These are phyloP conservation scores for Pestalotiopsis sp. DNA, from an alignment of 2,329 filamentous ascomycete genomes.

Conservation along the genomic window DNA sequence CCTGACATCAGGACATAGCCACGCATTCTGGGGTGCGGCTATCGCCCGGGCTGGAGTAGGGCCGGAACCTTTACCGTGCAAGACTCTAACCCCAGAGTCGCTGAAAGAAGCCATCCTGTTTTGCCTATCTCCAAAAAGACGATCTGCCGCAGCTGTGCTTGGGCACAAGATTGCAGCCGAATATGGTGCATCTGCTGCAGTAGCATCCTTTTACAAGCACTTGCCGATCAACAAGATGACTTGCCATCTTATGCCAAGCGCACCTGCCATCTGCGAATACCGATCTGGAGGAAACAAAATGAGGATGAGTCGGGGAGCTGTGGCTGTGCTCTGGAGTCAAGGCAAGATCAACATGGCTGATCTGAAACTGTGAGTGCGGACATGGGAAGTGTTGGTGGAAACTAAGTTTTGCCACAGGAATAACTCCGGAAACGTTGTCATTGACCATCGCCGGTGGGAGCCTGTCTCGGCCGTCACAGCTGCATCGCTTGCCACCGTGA, in stretches of 20 bases:
- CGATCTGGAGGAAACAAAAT: constrained; percentile 25
- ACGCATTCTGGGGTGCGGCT: constrained; percentile 45
- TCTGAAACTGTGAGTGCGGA: neutral
- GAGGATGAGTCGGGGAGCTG: constrained; percentile 3
- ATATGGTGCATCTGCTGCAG: constrained; percentile 37
- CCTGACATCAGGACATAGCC: constrained; percentile 19
- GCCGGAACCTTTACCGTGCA: constrained; percentile 36
- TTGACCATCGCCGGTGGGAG: constrained; percentile 20
- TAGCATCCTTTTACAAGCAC: constrained; percentile 39
- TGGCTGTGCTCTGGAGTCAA: constrained; percentile 11
- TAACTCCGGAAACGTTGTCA: neutral
- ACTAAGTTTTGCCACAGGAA: neutral
- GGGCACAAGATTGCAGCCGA: constrained; percentile 36
- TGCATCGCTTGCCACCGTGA: constrained; percentile 17
- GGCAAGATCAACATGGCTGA: neutral
- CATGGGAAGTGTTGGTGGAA: neutral
- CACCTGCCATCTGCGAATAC: constrained; percentile 52
- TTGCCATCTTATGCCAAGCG: constrained; percentile 68
- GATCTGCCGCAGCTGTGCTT: constrained; percentile 32
- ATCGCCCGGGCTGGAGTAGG: constrained; percentile 40
- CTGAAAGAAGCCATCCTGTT: constrained; percentile 37
- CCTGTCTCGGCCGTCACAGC: constrained; percentile 20
- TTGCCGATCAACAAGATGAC: constrained; percentile 31
- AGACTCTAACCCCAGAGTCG: constrained; percentile 31
- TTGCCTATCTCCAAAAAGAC: constrained; percentile 32